Evolutionary conservation across 768 basidiomycete species (phyloP).

Genomic region (Tulasnella sp.): DNA sequence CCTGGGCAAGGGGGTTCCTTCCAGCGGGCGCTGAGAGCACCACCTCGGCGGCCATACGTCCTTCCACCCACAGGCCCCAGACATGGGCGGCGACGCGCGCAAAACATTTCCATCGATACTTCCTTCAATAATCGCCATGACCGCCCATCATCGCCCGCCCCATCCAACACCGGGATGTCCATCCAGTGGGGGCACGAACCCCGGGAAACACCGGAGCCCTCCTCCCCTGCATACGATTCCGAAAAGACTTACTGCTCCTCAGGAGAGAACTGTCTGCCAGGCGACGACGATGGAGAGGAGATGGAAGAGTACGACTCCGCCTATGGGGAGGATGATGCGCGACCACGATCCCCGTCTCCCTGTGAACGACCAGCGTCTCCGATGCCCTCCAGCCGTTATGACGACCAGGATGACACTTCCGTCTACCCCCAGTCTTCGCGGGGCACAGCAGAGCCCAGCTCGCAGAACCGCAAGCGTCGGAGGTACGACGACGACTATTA

Average conservation of each 20-base stretch:
- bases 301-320: background rate
- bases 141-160: background rate
- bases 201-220: background rate
- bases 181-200: background rate
- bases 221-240: background rate
- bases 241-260: background rate
- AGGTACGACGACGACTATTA: background rate
- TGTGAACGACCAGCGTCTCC: background rate
- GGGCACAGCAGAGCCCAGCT: background rate
- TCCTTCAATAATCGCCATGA: background rate
- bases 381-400: background rate
- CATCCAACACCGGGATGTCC: background rate
- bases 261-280: background rate
- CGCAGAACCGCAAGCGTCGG: background rate
- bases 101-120: background rate
- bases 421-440: background rate
- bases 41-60: background rate
- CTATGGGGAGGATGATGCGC: background rate
- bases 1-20: background rate
- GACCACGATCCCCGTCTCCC: background rate
- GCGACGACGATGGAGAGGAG: background rate
- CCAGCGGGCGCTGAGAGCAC: background rate
- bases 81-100: background rate
- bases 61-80: background rate
- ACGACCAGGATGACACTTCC: background rate